phyloP scores from a whole-genome alignment of 441 rosid genomes.

The Adansonia grandidieri region DNA sequence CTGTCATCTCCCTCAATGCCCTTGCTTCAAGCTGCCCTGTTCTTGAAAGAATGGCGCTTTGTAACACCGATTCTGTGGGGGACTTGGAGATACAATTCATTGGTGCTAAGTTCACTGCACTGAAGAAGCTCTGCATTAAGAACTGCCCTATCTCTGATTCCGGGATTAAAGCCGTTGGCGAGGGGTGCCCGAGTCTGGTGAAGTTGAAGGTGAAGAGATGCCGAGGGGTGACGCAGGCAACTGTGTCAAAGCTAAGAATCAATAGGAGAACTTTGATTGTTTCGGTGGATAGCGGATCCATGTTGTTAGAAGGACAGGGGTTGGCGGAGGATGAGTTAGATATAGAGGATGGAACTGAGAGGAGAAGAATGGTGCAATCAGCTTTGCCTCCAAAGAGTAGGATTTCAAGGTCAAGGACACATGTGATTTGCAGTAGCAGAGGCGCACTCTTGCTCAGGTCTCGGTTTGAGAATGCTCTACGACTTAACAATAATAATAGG shows the following conservation, averaged over 20 bases:
- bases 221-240: slow-evolving; percentile 43
- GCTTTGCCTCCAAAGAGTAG: slow-evolving; percentile 7
- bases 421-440: slow-evolving; percentile 42
- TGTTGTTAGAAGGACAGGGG: slow-evolving; percentile 12
- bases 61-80: slow-evolving; percentile 53
- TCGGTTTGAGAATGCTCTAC: slow-evolving; percentile 26
- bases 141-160: slow-evolving; percentile 56
- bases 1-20: slow-evolving; percentile 32
- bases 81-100: slow-evolving; percentile 50
- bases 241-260: slow-evolving; percentile 38
- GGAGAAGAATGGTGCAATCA: slow-evolving; percentile 3
- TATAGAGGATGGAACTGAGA: not conserved
- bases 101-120: slow-evolving; percentile 42
- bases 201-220: slow-evolving; percentile 70
- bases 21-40: slow-evolving; percentile 49
- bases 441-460: slow-evolving; percentile 42
- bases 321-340: not conserved
- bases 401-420: slow-evolving; percentile 27
- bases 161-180: slow-evolving; percentile 52
- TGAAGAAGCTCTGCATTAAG: slow-evolving; percentile 68
- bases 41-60: slow-evolving; percentile 62
- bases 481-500: slow-evolving; percentile 5
- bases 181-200: slow-evolving; percentile 54
- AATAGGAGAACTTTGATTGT: slow-evolving; percentile 43
- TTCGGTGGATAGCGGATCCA: slow-evolving; percentile 35